These are phyloP conservation scores for Oryza meyeriana DNA, from an alignment of 176 grass and related monocot species.

Conservation along the genomic window DNA sequence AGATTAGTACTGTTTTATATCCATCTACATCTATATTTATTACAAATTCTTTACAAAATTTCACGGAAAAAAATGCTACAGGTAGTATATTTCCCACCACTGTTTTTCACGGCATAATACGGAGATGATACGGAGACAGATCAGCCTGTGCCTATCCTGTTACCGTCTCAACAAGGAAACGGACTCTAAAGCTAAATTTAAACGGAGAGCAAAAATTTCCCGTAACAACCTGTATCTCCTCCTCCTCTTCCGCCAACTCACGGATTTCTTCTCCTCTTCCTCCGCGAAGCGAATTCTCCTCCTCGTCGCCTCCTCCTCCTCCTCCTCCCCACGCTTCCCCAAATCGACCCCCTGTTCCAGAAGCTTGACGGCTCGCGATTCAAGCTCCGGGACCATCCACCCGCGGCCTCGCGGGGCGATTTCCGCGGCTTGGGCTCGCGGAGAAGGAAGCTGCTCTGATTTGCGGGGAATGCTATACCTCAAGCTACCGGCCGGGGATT, in stretches of 20 bases:
- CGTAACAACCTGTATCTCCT: conserved; percentile 28
- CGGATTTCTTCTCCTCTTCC: conserved; percentile 19
- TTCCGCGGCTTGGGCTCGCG: not conserved
- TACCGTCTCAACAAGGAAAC: conserved; percentile 28
- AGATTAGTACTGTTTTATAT: too few relatives aligned
- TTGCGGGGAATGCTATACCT: conserved; percentile 68
- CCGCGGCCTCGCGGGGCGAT: not conserved
- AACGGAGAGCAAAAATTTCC: conserved; percentile 15
- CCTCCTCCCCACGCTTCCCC: not conserved
- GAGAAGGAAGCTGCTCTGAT: not conserved
- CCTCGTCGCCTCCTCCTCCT: not conserved
- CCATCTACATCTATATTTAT: not conserved
- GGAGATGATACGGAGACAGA: not conserved
- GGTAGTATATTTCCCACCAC: not conserved
- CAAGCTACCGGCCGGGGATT: conserved; percentile 60
- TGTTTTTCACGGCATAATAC: not conserved
- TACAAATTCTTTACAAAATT: not conserved
- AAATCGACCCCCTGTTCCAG: not conserved
- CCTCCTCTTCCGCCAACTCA: conserved; percentile 14
- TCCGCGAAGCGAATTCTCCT: conserved; percentile 19
- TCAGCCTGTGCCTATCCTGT: conserved; percentile 22
- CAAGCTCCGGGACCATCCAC: not conserved
- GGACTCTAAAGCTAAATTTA: conserved; percentile 32
- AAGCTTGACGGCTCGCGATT: not conserved
- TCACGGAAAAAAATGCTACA: not conserved